These are phyloP conservation scores for Gillenia trifoliata DNA, from an alignment of 306 rosid species.

Conservation along the genomic window DNA sequence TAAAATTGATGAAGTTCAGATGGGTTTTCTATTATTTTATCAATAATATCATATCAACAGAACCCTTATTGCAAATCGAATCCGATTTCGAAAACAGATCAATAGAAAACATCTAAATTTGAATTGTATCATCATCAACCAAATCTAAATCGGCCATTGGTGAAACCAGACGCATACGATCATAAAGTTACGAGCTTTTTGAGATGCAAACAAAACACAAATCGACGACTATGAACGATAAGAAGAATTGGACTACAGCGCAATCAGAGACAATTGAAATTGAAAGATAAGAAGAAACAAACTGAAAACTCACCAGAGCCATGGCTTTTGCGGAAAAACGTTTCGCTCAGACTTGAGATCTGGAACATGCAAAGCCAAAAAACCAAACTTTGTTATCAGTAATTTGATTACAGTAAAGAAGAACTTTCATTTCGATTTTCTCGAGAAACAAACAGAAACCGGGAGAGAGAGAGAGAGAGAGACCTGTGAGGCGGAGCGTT, in stretches of 20 bases:
- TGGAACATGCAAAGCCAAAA: slow-evolving; percentile 22
- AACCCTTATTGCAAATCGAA: not conserved
- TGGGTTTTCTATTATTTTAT: not conserved
- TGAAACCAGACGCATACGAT: not conserved
- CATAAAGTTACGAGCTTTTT: not conserved
- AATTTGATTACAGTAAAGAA: not conserved
- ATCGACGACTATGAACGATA: not conserved
- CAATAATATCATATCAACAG: not conserved
- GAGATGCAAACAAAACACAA: not conserved
- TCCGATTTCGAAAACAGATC: not conserved
- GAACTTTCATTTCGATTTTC: not conserved
- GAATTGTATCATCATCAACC: not conserved
- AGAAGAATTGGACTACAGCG: not conserved
- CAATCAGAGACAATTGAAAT: not conserved
- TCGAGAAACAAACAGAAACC: not conserved
- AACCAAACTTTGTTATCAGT: not conserved
- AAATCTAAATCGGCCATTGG: not conserved
- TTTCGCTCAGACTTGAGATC: slow-evolving; percentile 45
- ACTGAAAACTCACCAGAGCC: slow-evolving; percentile 65
- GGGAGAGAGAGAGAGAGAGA: too few relatives aligned
- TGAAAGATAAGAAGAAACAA: not conserved
- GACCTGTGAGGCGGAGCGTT: slow-evolving; percentile 17
- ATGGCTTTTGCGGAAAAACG: slow-evolving; percentile 50
- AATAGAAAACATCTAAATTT: not conserved
- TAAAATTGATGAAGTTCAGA: not conserved